These are phyloP conservation scores for Cordyceps pruinosa DNA, from an alignment of 2,329 filamentous ascomycete genomes.

Conservation along the genomic window DNA sequence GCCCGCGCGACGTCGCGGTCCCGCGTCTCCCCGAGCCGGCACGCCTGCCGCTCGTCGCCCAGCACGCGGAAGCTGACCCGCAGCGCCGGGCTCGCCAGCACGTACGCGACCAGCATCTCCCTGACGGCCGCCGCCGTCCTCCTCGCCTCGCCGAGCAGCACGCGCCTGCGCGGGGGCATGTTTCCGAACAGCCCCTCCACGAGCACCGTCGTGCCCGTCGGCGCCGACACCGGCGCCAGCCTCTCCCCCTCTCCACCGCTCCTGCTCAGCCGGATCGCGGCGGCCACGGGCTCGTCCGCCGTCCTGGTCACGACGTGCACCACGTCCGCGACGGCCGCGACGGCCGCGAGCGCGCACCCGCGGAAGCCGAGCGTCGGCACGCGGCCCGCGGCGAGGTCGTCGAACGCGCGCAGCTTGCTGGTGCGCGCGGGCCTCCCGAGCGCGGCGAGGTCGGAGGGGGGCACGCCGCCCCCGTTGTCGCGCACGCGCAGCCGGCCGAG, in stretches of 20 bases:
- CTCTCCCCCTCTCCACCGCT: slow-evolving; percentile 26
- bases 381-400: slow-evolving; percentile 52
- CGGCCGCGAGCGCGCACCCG: slow-evolving; percentile 64
- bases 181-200: slow-evolving; percentile 51
- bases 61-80: slow-evolving; percentile 54
- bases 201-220: slow-evolving; percentile 62
- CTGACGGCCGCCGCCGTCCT: slow-evolving; percentile 54
- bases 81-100: slow-evolving; percentile 56
- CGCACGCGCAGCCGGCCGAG: slow-evolving; percentile 63
- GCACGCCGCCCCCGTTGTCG: slow-evolving; percentile 69
- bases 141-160: slow-evolving; percentile 47
- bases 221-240: slow-evolving; percentile 37
- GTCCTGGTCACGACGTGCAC: slow-evolving; percentile 59
- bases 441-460: slow-evolving; percentile 50
- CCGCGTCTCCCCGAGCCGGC: slow-evolving; percentile 55
- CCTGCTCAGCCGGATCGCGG: slow-evolving; percentile 37
- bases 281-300: slow-evolving; percentile 52
- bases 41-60: slow-evolving; percentile 45
- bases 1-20: slow-evolving; percentile 48
- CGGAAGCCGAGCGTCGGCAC: slow-evolving; percentile 65
- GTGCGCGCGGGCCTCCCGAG: slow-evolving; percentile 64
- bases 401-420: slow-evolving; percentile 62
- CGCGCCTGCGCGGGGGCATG: slow-evolving; percentile 57
- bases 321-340: slow-evolving; percentile 48
- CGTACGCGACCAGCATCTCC: slow-evolving; percentile 56